Base-by-base conservation (phyloP, 2,329 filamentous ascomycete genomes). In the Corinectria fuckeliana region DNA sequence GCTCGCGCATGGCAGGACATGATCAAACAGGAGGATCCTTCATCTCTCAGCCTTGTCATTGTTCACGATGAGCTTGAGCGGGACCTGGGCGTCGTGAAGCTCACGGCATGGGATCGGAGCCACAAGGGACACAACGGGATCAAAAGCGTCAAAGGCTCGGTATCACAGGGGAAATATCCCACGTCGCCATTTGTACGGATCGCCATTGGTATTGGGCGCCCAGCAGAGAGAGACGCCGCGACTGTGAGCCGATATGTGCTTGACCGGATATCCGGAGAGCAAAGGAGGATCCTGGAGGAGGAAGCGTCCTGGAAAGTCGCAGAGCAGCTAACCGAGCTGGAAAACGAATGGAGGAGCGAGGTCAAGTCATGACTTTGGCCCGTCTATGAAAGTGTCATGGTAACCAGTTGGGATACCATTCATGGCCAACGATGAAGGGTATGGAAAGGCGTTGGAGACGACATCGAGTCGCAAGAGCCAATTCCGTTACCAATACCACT, bases 1-100 rank as follows among this genome's bases (percentile, higher is more conserved):
- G 79, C 85, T 3, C 80, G 81, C 3, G 87, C 89, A 2, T 93
- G 90, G 81, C 82, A 81, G 38, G 78, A 85, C n/a, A 81, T 84
- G 57, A 66, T 87, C 60, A 77, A 63, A 64, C 64, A 71, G 20
- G 67, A 79, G 66, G 69, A 72, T 21, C 64, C 68, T 4, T 62
- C 71, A 62, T 65, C 67, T 51, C 72, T 79, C 13, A 78, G 78
- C 18, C 76, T 99, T 14, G 86, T 98, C 0, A 79, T 98, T 11
- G 80, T 98, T 18, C 93, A 98, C 74, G 94, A 98, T 74, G 94
- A 98, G 74, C 77, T 98, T 30, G 93, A 97, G 70, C 82, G 85
- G 39, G 79, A 83, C 3, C 71, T 93, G 2, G 93, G 93, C 0
- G 82, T 83, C 32, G 82, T 96, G 13, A 85, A 81, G 48, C 80